Base-by-base conservation (phyloP, 352 stramenopile genomes). In the Poterioochromonas sp. region DNA sequence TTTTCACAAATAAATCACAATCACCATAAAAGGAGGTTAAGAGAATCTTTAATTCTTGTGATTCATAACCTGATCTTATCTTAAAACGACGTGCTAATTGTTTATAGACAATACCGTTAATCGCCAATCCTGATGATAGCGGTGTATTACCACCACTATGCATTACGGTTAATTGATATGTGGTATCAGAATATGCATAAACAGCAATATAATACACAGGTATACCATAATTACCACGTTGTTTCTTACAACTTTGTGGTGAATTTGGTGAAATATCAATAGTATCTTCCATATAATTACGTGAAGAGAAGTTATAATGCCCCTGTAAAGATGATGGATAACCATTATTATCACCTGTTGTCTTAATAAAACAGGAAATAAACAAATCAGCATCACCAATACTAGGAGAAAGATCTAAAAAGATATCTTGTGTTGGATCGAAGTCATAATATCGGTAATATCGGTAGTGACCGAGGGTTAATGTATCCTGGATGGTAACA, bases 331-430 rank as follows among this genome's bases (percentile, higher is more conserved):
- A 54, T 2, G 65, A 74, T 8, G 65, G 65, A 40, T 39, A 58
- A 39, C 65, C 65, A 18, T 0, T n/a, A n/a, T 74, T 37, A 51
- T 58, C 35, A 54, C 65, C 65, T 8, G 65, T 74, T 18, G 65
- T 0, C 15, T 53, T 3, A 18, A 74, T 12, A 8, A 29, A 5
- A 34, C 65, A 74, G 0, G 39, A 15, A 26, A 74, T n/a, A 2
- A 54, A 37, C 12, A 74, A 18, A 74, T 74, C 65, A n/a, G 65
- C 39, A 74, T 74, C 65, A 39, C 65, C 65, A 58, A 18, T n/a
- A 1, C 8, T 32, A 34, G 65, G 65, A 35, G 5, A n/a, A 1
- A 74, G 11, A 35, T 74, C 65, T 18, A 74, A 58, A 5, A 51
- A 29, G 12, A 54, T 29, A 26, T 53, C 65, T 58, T 53, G 22